These are phyloP conservation scores for Haematococcus sp. DNA, from an alignment of 139 green algal species.

Conservation along the genomic window DNA sequence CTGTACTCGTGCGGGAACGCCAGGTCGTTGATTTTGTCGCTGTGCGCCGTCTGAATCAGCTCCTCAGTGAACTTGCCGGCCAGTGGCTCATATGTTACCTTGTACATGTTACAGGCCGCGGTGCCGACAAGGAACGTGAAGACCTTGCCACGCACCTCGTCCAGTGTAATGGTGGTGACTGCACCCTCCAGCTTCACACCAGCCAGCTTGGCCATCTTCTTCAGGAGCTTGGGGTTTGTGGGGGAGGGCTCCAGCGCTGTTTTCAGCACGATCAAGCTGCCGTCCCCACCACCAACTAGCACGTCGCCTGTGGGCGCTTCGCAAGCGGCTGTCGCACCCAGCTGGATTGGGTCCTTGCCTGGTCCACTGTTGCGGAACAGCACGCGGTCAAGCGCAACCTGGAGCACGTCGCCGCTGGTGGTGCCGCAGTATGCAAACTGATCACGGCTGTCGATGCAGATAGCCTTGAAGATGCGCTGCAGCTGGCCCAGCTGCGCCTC, in stretches of 20 bases:
- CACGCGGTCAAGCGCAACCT: constrained; percentile 57
- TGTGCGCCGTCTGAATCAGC: constrained; percentile 73
- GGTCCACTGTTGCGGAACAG: constrained; percentile 72
- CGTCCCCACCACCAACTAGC: constrained; percentile 62
- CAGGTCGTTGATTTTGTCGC: constrained; percentile 64
- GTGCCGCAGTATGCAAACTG: constrained; percentile 71
- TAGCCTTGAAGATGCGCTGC: constrained; percentile 56
- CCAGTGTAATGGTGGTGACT: constrained; percentile 62
- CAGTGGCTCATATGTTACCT: constrained; percentile 47
- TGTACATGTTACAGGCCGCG: constrained; percentile 69
- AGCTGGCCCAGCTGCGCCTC: constrained; percentile 70
- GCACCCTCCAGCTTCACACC: constrained; percentile 44
- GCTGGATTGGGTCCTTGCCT: constrained; percentile 50
- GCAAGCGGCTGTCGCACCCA: constrained; percentile 41
- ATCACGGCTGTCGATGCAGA: constrained; percentile 66
- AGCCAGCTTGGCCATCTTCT: constrained; percentile 47
- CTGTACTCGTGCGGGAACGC: constrained; percentile 66
- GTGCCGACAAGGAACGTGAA: constrained; percentile 69
- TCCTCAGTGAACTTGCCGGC: constrained; percentile 51
- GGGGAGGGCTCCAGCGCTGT: constrained; percentile 30
- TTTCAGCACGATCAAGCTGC: constrained; percentile 35
- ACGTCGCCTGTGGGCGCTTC: constrained; percentile 48
- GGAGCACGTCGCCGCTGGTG: constrained; percentile 73
- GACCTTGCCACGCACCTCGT: constrained; percentile 27
- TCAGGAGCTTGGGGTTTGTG: constrained; percentile 52